Evolutionary conservation across 164 flowering plant species (phyloP), one percentile per base, ranked within the genome.

Genomic region (Sedum album): DNA sequence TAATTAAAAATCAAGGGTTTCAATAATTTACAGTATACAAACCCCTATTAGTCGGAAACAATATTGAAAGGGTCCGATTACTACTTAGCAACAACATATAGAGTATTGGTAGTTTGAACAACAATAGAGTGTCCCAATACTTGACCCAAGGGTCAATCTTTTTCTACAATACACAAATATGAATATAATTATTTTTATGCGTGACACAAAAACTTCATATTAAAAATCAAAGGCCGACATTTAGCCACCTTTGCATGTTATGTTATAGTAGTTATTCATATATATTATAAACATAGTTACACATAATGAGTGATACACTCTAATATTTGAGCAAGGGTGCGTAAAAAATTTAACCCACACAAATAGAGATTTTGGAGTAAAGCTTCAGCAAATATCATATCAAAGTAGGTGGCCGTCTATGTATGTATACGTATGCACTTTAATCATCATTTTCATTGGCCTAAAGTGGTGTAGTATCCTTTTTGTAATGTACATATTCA

Each of bases 331-430:
- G 28, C 11, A 21, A 53, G 6, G 60, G 28, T 53, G 5, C 8
- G 60, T 35, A 63, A 31, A 63, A 63, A 33, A 7, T 6, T 9
- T 49, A 2, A 23, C 60, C 60, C 60, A 25, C 60, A 23, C 60
- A 53, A 21, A 53, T 53, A 13, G 60, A 30, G 60, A 8, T 21
- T 23, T 21, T 53, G 60, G 60, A 53, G 60, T 53, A 53, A 53
- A 53, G 60, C 28, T 53, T 53, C 60, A 53, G 60, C 60, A 53
- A 53, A 53, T 53, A 53, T 53, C 60, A 53, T 53, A 53, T 21
- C 60, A 53, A 53, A 53, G 21, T 53, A 23, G 60, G 28, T 53
- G 28, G 28, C 26, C 8, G 28, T 53, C 30, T 7, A 23, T 53
- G 60, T 46, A 42, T 42, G 10, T n/a, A 49, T 49, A 49, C 9